Percentiles rank a stretch among this genome's conserved stretches.
Evolutionary conservation across 2,329 filamentous ascomycete species (phyloP).

Genomic region (Fusarium tupiense): DNA sequence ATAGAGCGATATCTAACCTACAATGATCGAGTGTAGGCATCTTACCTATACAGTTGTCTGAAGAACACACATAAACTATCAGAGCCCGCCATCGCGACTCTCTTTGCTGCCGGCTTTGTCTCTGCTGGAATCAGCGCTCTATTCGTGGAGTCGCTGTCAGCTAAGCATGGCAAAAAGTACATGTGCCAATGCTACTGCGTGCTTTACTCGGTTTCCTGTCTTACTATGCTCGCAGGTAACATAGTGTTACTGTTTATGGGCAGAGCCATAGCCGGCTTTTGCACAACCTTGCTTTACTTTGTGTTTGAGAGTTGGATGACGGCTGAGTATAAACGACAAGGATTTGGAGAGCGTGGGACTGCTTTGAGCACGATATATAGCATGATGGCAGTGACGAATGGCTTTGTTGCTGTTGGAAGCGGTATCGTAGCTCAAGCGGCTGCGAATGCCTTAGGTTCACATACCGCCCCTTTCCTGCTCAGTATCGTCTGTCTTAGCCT

Average conservation of each 20-base stretch:
- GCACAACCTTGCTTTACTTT: not conserved
- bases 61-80: not conserved
- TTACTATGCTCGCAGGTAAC: not conserved
- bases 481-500: not conserved
- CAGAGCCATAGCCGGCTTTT: not conserved
- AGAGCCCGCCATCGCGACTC: not conserved
- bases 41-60: not conserved
- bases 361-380: not conserved
- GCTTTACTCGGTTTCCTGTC: not conserved
- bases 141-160: not conserved
- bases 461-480: not conserved
- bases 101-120: not conserved
- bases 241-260: accelerated
- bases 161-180: not conserved
- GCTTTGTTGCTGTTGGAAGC: not conserved
- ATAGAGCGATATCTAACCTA: not conserved
- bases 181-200: not conserved
- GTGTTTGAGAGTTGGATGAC: not conserved
- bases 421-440: not conserved
- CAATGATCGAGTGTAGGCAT: accelerated
- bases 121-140: not conserved
- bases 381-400: not conserved
- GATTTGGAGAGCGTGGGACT: not conserved
- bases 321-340: not conserved
- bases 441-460: not conserved